phyloP scores from a whole-genome alignment of 495 filamentous ascomycete species.

The Podospora fimiseda region DNA sequence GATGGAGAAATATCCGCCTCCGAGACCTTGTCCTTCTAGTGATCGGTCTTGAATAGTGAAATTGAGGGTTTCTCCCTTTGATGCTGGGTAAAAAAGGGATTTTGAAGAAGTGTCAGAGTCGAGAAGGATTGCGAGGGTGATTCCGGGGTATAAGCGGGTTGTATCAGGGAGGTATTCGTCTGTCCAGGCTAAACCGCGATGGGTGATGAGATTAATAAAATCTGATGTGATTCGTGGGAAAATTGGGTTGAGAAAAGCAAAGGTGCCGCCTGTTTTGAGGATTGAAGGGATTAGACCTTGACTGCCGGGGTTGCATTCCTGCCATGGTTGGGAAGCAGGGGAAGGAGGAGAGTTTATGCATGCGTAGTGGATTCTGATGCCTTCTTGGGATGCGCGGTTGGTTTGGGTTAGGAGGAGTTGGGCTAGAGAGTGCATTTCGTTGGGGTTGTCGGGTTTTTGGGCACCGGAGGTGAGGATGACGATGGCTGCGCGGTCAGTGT shows the following conservation, averaged over 20 bases:
- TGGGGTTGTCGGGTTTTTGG: not conserved
- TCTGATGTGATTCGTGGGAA: not conserved
- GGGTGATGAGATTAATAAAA: slow-evolving; percentile 15
- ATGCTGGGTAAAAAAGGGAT: slow-evolving; percentile 12
- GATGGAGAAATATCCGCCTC: slow-evolving; percentile 6
- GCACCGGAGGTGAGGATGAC: slow-evolving; percentile 12
- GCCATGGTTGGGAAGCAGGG: not conserved
- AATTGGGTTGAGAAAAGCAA: slow-evolving; percentile 10
- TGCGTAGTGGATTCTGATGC: slow-evolving; percentile 21
- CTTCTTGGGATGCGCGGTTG: slow-evolving; percentile 13
- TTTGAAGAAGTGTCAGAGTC: slow-evolving; percentile 4
- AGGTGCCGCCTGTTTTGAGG: slow-evolving; percentile 16
- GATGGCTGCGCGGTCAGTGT: slow-evolving; percentile 17
- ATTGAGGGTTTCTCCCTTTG: slow-evolving; percentile 9
- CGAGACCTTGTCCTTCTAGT: slow-evolving; percentile 1
- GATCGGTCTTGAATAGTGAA: slow-evolving; percentile 13
- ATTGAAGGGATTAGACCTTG: slow-evolving; percentile 16
- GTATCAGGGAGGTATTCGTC: slow-evolving; percentile 7
- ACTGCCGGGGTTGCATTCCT: slow-evolving; percentile 5
- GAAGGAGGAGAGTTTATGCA: slow-evolving; percentile 14
- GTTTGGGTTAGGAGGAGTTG: slow-evolving; percentile 7
- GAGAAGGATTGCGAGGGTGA: slow-evolving; percentile 12
- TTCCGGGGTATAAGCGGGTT: slow-evolving; percentile 11
- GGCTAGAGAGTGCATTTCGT: not conserved
- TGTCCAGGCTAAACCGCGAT: slow-evolving; percentile 10